These are phyloP conservation scores for Vaccinium corymbosum DNA, from an alignment of 148 eudicot genomes.

Conservation along the genomic window DNA sequence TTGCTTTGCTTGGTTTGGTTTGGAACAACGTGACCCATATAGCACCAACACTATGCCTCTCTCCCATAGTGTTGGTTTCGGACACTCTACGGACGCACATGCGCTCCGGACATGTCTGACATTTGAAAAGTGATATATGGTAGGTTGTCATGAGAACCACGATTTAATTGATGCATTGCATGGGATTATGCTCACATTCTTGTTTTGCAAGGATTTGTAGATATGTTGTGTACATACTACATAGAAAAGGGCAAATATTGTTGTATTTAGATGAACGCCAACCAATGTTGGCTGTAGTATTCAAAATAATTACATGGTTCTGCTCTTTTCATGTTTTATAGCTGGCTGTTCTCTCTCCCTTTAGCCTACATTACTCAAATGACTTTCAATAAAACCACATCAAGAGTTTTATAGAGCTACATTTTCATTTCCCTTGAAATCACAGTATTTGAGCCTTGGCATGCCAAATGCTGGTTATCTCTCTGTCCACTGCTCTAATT, in stretches of 20 bases:
- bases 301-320: too few relatives aligned
- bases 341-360: too few relatives aligned
- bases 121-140: not conserved
- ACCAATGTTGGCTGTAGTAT: not conserved
- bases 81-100: not conserved
- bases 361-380: not conserved
- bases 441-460: not conserved
- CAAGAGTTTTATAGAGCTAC: not conserved
- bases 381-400: not conserved
- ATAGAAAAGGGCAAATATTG: not conserved
- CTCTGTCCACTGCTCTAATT: not conserved
- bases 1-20: too few relatives aligned
- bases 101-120: not conserved
- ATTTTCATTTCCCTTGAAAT: not conserved
- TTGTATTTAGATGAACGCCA: not conserved
- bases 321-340: too few relatives aligned
- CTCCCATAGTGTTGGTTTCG: too few relatives aligned
- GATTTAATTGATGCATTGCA: not conserved
- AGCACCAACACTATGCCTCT: too few relatives aligned
- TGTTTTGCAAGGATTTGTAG: not conserved
- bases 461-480: not conserved
- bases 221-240: not conserved
- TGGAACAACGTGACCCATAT: too few relatives aligned
- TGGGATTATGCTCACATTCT: not conserved
- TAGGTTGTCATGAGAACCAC: not conserved